A percentile compares a stretch with the other conserved stretches of the same genome.
Evolutionary conservation across 2,329 filamentous ascomycete species (phyloP).

Genomic region (Chaetomiaceae sp.): DNA sequence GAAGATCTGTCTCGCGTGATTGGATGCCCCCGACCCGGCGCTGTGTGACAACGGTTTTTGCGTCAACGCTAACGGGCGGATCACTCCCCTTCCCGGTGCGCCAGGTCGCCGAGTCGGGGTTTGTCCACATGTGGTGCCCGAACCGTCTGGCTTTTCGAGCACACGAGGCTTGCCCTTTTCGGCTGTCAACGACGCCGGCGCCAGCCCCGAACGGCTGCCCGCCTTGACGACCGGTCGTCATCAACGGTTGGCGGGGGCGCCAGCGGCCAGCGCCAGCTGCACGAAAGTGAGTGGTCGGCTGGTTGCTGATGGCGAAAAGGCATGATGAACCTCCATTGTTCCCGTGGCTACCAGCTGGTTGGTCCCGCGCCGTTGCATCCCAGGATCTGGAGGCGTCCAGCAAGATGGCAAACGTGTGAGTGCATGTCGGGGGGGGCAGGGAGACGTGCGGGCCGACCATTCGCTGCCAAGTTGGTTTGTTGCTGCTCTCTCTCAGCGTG

Average conservation of each 20-base stretch:
- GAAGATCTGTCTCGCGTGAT: conserved; percentile 24
- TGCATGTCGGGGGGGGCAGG: neutral
- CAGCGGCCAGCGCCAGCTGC: no score
- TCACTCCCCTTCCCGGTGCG: conserved; percentile 24
- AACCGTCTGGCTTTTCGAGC: conserved; percentile 39
- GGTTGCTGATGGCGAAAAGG: neutral
- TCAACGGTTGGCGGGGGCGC: neutral
- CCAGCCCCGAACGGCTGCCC: neutral
- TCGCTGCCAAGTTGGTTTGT: conserved; percentile 8
- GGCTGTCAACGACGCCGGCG: neutral
- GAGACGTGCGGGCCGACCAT: conserved; percentile 21
- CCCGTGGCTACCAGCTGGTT: neutral
- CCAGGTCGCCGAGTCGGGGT: conserved; percentile 29
- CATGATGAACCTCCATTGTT: neutral
- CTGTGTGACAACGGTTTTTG: conserved; percentile 31
- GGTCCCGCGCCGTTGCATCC: neutral
- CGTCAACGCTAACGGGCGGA: conserved; percentile 30
- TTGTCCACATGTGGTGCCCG: conserved; percentile 42
- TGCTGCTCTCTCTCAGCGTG: neutral
- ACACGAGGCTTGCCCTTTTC: neutral
- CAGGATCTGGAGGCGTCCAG: neutral
- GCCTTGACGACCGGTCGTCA: neutral
- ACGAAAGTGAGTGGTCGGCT: neutral
- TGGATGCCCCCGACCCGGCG: conserved; percentile 26
- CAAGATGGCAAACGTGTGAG: no score